Evolutionary conservation across 495 filamentous ascomycete species (phyloP), one percentile per base, ranked within the genome.

Genomic region (Aspergillus funiculosus): DNA sequence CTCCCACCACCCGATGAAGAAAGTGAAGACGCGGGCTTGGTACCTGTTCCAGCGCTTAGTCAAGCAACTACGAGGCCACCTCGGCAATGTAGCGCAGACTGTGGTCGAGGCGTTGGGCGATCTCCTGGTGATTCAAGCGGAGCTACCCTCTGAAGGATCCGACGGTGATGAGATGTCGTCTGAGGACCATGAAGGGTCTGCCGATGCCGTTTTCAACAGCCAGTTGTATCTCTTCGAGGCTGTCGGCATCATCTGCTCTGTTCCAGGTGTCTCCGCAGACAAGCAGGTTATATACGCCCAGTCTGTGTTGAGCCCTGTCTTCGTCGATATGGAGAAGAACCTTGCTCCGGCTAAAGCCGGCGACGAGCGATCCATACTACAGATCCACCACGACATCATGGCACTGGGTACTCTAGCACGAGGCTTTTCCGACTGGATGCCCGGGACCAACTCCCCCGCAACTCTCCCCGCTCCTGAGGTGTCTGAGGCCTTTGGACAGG

Each of bases 331-430:
- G 71, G 79, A 94, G 51, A 76, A 77, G 28, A 81, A 89, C 54
- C 69, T 97, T 10, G 69, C 67, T 13, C 65, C 76, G 29, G 92
- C 92, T 13, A 86, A 86, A 56, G 60, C 77, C 39, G 86, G 87
- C 5, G 87, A 97, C 60, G 79, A 85, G 43, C 81, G 86, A 52
- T 83, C 89, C 0, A 61, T 84, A 28, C 69, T 94, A 8, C 92
- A 99, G 63, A 84, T 97, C 13, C 94, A 96, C 59, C 92, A 99
- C 62, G 80, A 91, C 48, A 87, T 97, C 48, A 91, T 96, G 89
- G 92, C 92, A 25, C 73, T 97, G 5, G 92, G 94, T 5, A 95
- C 87, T 10, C 71, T 97, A 15, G 89, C 89, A 10, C 78, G 82
- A 27, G 92, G 92, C 5, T 96, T 89, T 60, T 89, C 88, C 3